Conservation (phyloP, 148 eudicot genomes). For the Nyssa sinensis region DNA sequence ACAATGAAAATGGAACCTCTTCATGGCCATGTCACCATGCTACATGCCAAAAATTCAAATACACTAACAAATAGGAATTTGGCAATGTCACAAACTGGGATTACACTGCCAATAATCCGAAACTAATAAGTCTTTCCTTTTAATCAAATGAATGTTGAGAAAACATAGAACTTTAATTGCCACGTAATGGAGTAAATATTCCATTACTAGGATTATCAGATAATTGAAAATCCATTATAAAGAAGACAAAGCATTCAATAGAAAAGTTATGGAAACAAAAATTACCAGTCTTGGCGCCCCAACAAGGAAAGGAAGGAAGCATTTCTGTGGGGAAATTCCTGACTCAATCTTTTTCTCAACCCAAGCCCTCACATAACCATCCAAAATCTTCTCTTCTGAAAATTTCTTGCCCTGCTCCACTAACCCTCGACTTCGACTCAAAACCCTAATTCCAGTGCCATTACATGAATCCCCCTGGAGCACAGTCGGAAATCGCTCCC, state of each 20-base stretch:
- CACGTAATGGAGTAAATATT: too few species aligned
- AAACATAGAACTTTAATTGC: too few species aligned
- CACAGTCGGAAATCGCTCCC: constrained; percentile 12
- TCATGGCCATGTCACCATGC: neutral
- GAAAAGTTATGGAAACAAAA: neutral
- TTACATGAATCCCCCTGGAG: constrained; percentile 4
- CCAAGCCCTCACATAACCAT: constrained; percentile 42
- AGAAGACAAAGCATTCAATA: neutral
- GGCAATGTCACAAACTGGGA: neutral
- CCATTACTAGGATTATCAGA: too few species aligned
- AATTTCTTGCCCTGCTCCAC: constrained; percentile 19
- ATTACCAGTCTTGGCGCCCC: constrained; percentile 57
- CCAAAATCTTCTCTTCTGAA: constrained; percentile 27
- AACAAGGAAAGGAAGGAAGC: constrained; percentile 47
- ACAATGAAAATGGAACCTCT: neutral
- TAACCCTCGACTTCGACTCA: constrained; percentile 18
- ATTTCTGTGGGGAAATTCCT: constrained; percentile 39
- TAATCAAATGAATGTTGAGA: too few species aligned
- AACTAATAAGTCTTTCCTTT: too few species aligned
- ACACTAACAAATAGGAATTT: neutral
- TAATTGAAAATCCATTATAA: too few species aligned
- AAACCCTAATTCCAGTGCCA: constrained; percentile 24
- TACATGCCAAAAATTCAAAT: neutral
- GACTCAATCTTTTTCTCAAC: constrained; percentile 31
- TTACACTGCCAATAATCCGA: too few species aligned